Evolutionary conservation across 805 yeast species (phyloP), one percentile per base, ranked within the genome.

Genomic region (Saccharomycopsis sp.): DNA sequence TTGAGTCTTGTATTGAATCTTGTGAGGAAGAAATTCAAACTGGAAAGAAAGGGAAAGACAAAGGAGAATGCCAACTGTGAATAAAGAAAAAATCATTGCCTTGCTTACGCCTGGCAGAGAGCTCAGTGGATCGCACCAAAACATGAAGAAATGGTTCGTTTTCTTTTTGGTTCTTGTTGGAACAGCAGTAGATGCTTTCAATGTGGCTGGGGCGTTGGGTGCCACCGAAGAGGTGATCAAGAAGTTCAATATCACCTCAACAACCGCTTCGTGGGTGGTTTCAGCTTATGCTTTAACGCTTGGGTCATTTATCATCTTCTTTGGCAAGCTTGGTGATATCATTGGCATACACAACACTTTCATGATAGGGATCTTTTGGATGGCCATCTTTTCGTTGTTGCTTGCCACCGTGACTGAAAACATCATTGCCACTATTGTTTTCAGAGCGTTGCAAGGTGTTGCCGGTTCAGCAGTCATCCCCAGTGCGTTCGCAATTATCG

Each of bases 381-480:
- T 65, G 69, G 68, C 79, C 12, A 49, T 65, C 1, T 50, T 52
- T 30, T 52, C 63, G 4, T 50, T 68, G 12, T 49, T 67, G 4
- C 48, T 57, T 46, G 72, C 68, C 0, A 48, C 58, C 4, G 59
- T 67, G 33, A 56, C 56, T 13, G 53, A 61, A n/a, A 54, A 35
- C 1, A 46, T 55, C 37, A 60, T 55, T 32, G 65, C 55, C 1
- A 50, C 68, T 37, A 62, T 67, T 39, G 60, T 68, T 0, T 59
- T 69, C 69, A 56, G 73, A 49, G 70, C 71, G 1, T 39, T 69
- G 1, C 74, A 68, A 49, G 74, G 73, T 4, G 50, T 67, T 5
- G 59, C 64, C 18, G 74, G 65, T 1, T 62, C 73, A 1, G 57
- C 63, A 2, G 41, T 64, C 8, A 53, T 69, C 10, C 73, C 73